Conservation (phyloP, 225 moss, liverwort and hornwort species). For the Lunularia cruciata region DNA sequence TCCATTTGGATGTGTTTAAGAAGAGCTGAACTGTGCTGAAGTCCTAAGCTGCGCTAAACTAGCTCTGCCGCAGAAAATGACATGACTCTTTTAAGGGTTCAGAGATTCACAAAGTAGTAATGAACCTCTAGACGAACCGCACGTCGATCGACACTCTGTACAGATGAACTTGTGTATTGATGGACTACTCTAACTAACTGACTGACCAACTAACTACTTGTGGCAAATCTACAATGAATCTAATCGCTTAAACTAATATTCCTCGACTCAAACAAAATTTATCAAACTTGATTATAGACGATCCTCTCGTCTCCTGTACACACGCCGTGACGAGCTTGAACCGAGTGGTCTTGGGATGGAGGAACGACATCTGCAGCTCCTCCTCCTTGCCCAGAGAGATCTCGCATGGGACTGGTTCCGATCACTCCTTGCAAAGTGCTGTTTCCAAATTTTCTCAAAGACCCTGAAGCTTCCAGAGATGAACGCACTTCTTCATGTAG, state of each 20-base stretch:
- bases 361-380: not conserved
- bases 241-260: constrained; percentile 1
- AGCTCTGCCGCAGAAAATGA: constrained; percentile 4
- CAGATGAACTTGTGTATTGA: not conserved
- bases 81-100: constrained; percentile 14
- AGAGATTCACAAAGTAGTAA: not conserved
- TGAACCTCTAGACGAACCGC: not conserved
- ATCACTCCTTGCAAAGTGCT: constrained; percentile 1
- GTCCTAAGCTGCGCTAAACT: not conserved
- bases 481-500: constrained; percentile 22
- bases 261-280: constrained; percentile 17
- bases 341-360: not conserved
- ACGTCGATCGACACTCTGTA: constrained; percentile 18
- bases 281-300: not conserved
- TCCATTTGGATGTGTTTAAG: not conserved
- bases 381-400: not conserved
- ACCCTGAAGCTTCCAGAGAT: constrained; percentile 8
- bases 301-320: constrained; percentile 11
- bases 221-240: constrained; percentile 9
- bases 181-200: not conserved
- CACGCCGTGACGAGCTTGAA: constrained; percentile 2
- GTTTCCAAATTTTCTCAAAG: constrained; percentile 9
- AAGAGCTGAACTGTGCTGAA: not conserved
- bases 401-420: not conserved
- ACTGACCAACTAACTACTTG: not conserved